phyloP scores from a whole-genome alignment of 352 stramenopile species.

The Detonula confervacea region DNA sequence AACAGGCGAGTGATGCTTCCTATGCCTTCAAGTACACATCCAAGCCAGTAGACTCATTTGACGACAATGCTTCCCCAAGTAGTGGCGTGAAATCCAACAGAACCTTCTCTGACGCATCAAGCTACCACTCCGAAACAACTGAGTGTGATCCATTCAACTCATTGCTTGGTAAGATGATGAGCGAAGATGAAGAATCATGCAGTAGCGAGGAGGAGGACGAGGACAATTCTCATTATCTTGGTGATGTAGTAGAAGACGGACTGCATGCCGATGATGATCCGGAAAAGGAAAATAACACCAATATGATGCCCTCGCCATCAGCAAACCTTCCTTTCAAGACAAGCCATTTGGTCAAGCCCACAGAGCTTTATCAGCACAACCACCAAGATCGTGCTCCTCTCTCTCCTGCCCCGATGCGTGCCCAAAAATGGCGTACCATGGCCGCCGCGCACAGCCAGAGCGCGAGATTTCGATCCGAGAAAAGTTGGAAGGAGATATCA shows the following conservation, averaged over 20 bases:
- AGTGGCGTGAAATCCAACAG: neutral
- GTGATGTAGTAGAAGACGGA: slow-evolving; percentile 6
- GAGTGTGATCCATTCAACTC: slow-evolving; percentile 54
- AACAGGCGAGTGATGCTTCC: neutral
- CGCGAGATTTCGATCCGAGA: slow-evolving; percentile 16
- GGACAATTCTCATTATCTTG: neutral
- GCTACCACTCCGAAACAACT: slow-evolving; percentile 46
- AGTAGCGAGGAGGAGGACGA: neutral
- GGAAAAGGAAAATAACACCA: slow-evolving; percentile 26
- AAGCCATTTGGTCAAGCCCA: slow-evolving; percentile 45
- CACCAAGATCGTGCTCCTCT: slow-evolving; percentile 13
- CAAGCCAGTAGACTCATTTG: neutral
- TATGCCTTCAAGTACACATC: slow-evolving; percentile 43
- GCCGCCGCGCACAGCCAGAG: slow-evolving; percentile 10
- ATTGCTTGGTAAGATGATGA: slow-evolving; percentile 45
- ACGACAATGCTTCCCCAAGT: neutral
- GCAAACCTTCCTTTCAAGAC: slow-evolving; percentile 43
- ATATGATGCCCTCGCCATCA: neutral
- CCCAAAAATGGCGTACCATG: slow-evolving; percentile 37
- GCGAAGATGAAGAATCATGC: slow-evolving; percentile 24
- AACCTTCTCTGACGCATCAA: slow-evolving; percentile 23
- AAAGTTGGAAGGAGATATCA: slow-evolving; percentile 20
- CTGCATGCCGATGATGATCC: neutral
- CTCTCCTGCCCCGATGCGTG: slow-evolving; percentile 22
- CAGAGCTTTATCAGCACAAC: slow-evolving; percentile 48